Conservation (phyloP, 768 basidiomycete genomes). For the Hericium erinaceus region DNA sequence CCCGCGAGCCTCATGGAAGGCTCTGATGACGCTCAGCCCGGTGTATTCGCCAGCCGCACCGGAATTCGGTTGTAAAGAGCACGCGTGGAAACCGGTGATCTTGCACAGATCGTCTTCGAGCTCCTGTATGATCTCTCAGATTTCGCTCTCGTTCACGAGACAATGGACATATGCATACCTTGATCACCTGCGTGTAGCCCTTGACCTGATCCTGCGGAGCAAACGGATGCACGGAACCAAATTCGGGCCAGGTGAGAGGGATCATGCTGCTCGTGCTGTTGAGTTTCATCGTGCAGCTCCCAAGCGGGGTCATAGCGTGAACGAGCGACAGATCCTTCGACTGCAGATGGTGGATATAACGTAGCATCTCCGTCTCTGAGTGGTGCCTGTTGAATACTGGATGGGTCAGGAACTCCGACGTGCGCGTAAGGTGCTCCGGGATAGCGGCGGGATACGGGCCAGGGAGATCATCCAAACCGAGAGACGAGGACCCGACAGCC, state of each 20-base stretch:
- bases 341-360: slow-evolving; percentile 90
- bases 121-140: slow-evolving; percentile 44
- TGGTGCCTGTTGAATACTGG: slow-evolving; percentile 95
- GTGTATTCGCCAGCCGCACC: slow-evolving; percentile 97
- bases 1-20: slow-evolving; percentile 86
- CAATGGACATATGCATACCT: slow-evolving; percentile 30
- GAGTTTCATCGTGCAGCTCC: slow-evolving; percentile 96
- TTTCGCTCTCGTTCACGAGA: neutral
- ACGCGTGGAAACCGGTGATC: slow-evolving; percentile 94
- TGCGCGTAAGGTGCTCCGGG: slow-evolving; percentile 47
- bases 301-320: slow-evolving; percentile 93
- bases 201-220: slow-evolving; percentile 81
- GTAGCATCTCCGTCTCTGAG: slow-evolving; percentile 97
- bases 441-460: slow-evolving; percentile 37
- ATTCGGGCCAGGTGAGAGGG: slow-evolving; percentile 92
- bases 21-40: slow-evolving; percentile 88
- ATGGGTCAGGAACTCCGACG: slow-evolving; percentile 69
- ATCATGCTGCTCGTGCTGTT: slow-evolving; percentile 99
- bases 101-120: slow-evolving; percentile 84
- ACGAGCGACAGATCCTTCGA: slow-evolving; percentile 92
- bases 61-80: slow-evolving; percentile 97
- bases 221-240: slow-evolving; percentile 86
- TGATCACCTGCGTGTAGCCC: slow-evolving; percentile 79
- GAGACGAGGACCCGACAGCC: slow-evolving; percentile 41
- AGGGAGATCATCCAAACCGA: slow-evolving; percentile 37